Evolutionary conservation across 2,329 filamentous ascomycete species (phyloP).

Genomic region (Tolypocladium capitatum): DNA sequence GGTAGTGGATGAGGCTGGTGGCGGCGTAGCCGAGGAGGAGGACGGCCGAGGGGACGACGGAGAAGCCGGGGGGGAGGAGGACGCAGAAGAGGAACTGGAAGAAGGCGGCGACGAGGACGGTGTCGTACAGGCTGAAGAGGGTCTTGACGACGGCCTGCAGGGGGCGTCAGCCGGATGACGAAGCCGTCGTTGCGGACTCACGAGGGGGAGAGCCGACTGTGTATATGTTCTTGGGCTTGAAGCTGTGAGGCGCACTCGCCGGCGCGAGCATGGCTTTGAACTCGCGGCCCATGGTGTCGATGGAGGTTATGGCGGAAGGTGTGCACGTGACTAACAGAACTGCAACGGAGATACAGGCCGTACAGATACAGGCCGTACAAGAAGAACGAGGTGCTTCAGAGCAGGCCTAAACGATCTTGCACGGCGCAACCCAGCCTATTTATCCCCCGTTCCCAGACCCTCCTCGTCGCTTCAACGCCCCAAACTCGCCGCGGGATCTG

Average conservation of each 20-base stretch:
- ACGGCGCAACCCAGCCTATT: too few species aligned
- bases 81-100: constrained; percentile 19
- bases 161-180: background rate
- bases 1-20: constrained; percentile 15
- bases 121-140: constrained; percentile 18
- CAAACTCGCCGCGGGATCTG: too few species aligned
- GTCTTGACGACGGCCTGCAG: constrained; percentile 15
- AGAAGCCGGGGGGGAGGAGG: constrained; percentile 20
- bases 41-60: constrained; percentile 17
- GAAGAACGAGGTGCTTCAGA: too few species aligned
- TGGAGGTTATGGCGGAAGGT: background rate
- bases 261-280: constrained; percentile 13
- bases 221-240: background rate
- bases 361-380: too few species aligned
- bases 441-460: too few species aligned
- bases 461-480: too few species aligned
- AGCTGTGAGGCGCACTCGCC: constrained; percentile 7
- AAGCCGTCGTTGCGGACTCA: background rate
- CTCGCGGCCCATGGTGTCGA: constrained; percentile 1
- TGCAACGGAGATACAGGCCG: too few species aligned
- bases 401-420: too few species aligned
- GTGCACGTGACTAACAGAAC: too few species aligned
- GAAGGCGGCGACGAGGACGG: constrained; percentile 20
- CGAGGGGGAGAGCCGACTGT: background rate
- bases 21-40: constrained; percentile 17